Evolutionary conservation across 225 moss, liverwort and hornwort genomes (phyloP).

Genomic region (Marchantia paleacea): DNA sequence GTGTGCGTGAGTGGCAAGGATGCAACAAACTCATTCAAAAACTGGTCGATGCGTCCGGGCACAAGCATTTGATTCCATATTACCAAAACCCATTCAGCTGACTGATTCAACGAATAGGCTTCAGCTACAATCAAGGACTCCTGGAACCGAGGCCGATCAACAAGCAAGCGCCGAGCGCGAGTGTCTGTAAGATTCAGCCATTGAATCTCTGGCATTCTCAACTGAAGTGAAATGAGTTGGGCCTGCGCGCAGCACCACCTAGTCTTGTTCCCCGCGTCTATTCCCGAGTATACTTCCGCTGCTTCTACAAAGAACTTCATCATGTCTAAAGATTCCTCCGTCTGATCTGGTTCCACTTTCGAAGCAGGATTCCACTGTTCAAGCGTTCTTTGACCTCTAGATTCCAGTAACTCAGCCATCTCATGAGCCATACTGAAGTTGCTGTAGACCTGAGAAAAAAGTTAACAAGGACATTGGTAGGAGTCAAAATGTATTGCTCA

Average conservation of each 20-base stretch:
- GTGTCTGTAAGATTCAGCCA: conserved; percentile 85
- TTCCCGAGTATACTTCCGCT: conserved; percentile 73
- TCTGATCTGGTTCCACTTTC: conserved; percentile 66
- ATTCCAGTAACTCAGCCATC: conserved; percentile 72
- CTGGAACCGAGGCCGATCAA: conserved; percentile 82
- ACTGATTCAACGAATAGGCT: conserved; percentile 86
- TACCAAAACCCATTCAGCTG: conserved; percentile 93
- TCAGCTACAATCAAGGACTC: conserved; percentile 88
- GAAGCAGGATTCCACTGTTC: conserved; percentile 51
- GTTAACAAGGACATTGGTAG: neutral
- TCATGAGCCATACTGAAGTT: conserved; percentile 94
- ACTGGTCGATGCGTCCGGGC: conserved; percentile 71
- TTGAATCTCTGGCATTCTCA: conserved; percentile 72
- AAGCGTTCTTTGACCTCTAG: conserved; percentile 58
- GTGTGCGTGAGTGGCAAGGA: conserved; percentile 66
- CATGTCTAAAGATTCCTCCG: conserved; percentile 76
- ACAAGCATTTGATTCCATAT: conserved; percentile 85
- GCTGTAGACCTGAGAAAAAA: conserved; percentile 62
- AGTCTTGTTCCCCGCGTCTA: conserved; percentile 92
- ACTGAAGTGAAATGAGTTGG: conserved; percentile 85
- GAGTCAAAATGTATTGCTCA: neutral
- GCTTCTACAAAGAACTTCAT: conserved; percentile 96
- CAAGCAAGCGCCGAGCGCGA: conserved; percentile 70
- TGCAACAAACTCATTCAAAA: conserved; percentile 80
- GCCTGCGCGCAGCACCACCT: conserved; percentile 92